Conservation (phyloP, 306 rosid genomes). For the Gastrolobium villosum region DNA sequence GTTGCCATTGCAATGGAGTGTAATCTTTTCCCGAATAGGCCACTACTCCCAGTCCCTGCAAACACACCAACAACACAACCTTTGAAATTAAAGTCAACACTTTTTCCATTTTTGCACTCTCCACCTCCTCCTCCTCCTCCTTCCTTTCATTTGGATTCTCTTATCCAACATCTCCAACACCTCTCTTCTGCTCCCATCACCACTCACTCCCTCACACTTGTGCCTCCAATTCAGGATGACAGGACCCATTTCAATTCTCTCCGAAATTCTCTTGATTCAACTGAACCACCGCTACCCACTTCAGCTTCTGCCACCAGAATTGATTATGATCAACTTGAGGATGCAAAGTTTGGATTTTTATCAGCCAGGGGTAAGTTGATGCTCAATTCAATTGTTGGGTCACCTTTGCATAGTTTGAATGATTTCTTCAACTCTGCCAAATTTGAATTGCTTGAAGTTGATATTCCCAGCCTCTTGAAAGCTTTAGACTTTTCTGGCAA, state of each 20-base stretch:
- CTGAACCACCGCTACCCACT: constrained; percentile 46
- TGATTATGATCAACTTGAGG: constrained; percentile 40
- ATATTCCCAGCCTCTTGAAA: constrained; percentile 75
- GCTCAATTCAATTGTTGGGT: constrained; percentile 72
- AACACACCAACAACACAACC: constrained; percentile 61
- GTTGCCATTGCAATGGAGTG: constrained; percentile 71
- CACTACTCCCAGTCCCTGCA: constrained; percentile 65
- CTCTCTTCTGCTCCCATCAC: constrained; percentile 64
- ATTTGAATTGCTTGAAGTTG: constrained; percentile 74
- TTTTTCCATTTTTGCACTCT: constrained; percentile 62
- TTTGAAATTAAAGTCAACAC: constrained; percentile 65
- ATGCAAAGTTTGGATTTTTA: constrained; percentile 62
- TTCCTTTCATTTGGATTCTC: constrained; percentile 76
- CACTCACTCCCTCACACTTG: constrained; percentile 50
- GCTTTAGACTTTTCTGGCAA: constrained; percentile 84
- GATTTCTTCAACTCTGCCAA: constrained; percentile 63
- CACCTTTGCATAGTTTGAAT: constrained; percentile 63
- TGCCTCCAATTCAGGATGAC: constrained; percentile 47
- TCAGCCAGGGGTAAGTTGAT: constrained; percentile 70
- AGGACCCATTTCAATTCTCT: constrained; percentile 56
- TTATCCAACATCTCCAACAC: constrained; percentile 80
- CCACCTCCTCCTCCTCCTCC: constrained; percentile 57
- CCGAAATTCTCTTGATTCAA: constrained; percentile 49
- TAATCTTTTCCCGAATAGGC: constrained; percentile 72
- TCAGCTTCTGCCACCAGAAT: constrained; percentile 44